These are phyloP conservation scores for Ganoderma sp. DNA, from an alignment of 1,284 basidiomycete genomes.

Conservation along the genomic window DNA sequence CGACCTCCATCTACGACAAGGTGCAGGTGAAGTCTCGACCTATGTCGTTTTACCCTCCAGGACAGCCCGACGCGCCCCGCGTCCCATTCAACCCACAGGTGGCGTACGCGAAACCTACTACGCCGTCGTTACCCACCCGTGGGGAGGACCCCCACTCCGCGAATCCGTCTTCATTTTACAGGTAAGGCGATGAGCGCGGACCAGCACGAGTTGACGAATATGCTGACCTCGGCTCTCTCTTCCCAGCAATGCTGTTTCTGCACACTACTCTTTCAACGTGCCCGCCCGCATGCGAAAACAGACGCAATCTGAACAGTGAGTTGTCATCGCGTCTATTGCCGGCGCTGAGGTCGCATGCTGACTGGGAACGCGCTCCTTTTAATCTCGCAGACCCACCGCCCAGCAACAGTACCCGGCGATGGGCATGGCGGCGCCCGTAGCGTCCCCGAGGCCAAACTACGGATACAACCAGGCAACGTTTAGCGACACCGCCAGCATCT, in stretches of 20 bases:
- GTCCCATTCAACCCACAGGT: conserved; percentile 51
- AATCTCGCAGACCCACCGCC: neutral
- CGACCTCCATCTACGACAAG: conserved; percentile 3
- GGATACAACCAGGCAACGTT: conserved; percentile 25
- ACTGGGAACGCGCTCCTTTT: neutral
- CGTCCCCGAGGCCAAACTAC: conserved; percentile 27
- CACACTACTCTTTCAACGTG: conserved; percentile 30
- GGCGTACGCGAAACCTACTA: conserved; percentile 47
- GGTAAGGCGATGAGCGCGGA: conserved; percentile 43
- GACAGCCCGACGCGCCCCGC: conserved; percentile 22
- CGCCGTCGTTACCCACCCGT: conserved; percentile 15
- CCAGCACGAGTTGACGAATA: no score
- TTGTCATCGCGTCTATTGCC: neutral
- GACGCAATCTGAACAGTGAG: conserved; percentile 18
- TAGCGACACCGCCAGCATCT: conserved; percentile 13
- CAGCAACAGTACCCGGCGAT: conserved; percentile 7
- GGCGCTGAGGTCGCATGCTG: neutral
- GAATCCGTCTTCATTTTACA: conserved; percentile 59
- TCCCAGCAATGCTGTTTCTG: conserved; percentile 34
- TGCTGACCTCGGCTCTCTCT: conserved; percentile 5
- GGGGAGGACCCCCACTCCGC: conserved; percentile 31
- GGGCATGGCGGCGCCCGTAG: conserved; percentile 14
- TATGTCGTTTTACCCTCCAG: conserved; percentile 20
- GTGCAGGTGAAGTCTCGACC: conserved; percentile 12
- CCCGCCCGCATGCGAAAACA: conserved; percentile 23